These are phyloP conservation scores for Diplotaxis tenuifolia DNA, from an alignment of 345 rosid genomes.

Conservation along the genomic window DNA sequence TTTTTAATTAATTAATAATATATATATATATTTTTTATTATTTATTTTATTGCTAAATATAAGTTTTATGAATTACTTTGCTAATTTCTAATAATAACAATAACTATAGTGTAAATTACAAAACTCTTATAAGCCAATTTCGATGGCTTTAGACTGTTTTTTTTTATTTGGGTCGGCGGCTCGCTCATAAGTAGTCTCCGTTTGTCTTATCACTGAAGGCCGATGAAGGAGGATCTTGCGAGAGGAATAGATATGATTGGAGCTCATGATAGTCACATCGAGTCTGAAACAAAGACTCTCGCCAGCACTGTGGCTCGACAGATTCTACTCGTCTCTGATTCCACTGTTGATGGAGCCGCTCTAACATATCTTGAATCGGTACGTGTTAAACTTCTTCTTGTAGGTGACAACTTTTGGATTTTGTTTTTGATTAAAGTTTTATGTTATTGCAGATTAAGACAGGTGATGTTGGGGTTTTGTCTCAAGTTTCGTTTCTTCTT, in stretches of 20 bases:
- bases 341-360: neutral
- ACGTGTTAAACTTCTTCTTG: neutral
- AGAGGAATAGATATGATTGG: neutral
- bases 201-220: no score
- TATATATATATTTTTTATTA: no score
- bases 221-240: no score
- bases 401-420: neutral
- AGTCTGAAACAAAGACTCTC: neutral
- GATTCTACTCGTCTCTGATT: neutral
- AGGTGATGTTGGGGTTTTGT: neutral
- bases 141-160: no score
- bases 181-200: no score
- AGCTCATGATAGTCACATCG: neutral
- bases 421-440: neutral
- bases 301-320: neutral
- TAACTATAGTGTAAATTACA: no score
- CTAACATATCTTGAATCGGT: neutral
- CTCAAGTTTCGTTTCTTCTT: neutral
- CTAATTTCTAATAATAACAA: no score
- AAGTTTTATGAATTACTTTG: no score
- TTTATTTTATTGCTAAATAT: no score
- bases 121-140: no score
- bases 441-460: neutral
- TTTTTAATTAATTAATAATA: no score
- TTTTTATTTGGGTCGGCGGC: no score